Base-by-base conservation (phyloP, 208 protist species). In the Trypanosoma scelopori region DNA sequence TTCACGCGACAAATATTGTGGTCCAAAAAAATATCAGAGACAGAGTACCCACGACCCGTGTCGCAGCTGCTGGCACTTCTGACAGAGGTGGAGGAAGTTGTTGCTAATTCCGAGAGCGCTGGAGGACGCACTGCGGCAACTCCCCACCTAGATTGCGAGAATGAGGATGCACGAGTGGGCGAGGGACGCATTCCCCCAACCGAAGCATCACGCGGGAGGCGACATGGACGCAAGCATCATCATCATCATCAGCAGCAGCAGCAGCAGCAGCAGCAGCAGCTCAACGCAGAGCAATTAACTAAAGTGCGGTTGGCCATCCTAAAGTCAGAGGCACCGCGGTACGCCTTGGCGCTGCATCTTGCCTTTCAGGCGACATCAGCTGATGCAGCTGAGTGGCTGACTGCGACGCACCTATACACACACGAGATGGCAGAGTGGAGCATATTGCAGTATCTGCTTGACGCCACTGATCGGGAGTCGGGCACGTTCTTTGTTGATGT, bases 401-500 rank as follows among this genome's bases (percentile, higher is more conserved):
- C 78, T 6, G 68, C 68, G 43, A 74, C 75, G 15, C 80, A 81
- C 53, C 50, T 47, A 3, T 91, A 79, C 68, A 84, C 84, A 6
- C 59, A 79, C 59, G 87, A 95, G 73, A 53, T 93, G 52, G 82
- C 90, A 30, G 90, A 95, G 74, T 92, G 85, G 84, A 88, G 83
- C 43, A 74, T 92, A 35, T 42, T 93, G 35, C 69, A 88, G 58
- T 95, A 89, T 69, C 66, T 95, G 27, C 69, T 93, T 32, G 87
- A 92, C 65, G 69, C 81, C 2, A 76, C 65, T 13, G 56, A 78
- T 13, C 75, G 90, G 16, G 80, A 87, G 55, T 64, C 62, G 18
- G 70, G 77, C n/a, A 78, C 68, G 27, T 87, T 92, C 55, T 83
- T 95, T 50, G 78, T 93, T 16, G 87, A 93, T 69, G 68, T 77